phyloP scores from a whole-genome alignment of 148 eudicot genomes.

The Rhododendron henanense region DNA sequence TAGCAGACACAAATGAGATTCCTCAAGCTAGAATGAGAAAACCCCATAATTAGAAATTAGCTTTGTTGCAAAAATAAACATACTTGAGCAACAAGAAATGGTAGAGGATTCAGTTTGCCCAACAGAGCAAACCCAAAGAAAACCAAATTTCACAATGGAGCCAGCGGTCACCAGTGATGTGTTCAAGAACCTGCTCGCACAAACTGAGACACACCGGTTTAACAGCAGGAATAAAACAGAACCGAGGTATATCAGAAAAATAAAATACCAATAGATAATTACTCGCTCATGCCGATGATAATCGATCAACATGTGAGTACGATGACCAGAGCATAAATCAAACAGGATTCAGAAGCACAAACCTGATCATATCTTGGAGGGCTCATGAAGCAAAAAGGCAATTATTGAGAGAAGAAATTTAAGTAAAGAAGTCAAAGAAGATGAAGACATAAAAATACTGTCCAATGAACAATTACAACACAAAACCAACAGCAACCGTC shows the following conservation, averaged over 20 bases:
- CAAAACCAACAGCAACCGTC: background rate
- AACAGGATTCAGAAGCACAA: slow-evolving; percentile 8
- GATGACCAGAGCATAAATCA: background rate
- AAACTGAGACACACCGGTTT: background rate
- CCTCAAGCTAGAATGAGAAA: background rate
- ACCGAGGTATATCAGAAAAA: background rate
- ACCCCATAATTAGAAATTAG: background rate
- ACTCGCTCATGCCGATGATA: background rate
- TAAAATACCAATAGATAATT: background rate
- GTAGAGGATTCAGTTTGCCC: background rate
- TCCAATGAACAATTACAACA: slow-evolving; percentile 3
- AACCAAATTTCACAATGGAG: background rate
- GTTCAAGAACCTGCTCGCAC: background rate
- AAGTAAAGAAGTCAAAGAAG: background rate
- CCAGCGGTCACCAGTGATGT: background rate
- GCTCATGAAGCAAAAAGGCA: background rate
- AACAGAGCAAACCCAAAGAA: background rate
- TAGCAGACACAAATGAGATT: background rate
- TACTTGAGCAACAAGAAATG: background rate
- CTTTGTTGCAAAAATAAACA: background rate
- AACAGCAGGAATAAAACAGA: background rate
- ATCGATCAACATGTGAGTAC: background rate
- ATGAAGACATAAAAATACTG: background rate
- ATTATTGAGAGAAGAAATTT: background rate
- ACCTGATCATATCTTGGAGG: background rate